Conservation (phyloP, 2,329 filamentous ascomycete genomes). For the Trichophyton rubrum region DNA sequence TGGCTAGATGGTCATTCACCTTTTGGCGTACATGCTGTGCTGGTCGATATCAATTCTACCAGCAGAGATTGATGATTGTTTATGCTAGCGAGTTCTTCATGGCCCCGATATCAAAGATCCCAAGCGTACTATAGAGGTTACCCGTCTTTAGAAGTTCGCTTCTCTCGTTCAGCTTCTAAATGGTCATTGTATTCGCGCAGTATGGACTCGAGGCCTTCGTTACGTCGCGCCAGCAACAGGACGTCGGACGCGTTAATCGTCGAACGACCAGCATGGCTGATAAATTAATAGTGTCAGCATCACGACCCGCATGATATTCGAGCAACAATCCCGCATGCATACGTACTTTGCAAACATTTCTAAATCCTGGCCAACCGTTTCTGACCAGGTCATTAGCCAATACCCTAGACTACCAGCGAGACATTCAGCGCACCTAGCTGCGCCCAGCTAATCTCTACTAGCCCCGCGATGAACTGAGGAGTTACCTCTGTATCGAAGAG, state of each 20-base stretch:
- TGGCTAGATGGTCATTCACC: too few relatives aligned
- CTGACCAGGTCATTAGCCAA: conserved; percentile 20
- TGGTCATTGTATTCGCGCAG: conserved; percentile 38
- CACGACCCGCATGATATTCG: background rate
- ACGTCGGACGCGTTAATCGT: conserved; percentile 80
- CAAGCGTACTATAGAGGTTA: background rate
- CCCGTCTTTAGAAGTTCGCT: background rate
- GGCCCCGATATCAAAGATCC: too few relatives aligned
- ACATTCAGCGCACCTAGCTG: conserved; percentile 55
- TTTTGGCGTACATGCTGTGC: too few relatives aligned
- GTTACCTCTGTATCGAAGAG: conserved; percentile 70
- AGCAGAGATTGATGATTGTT: too few relatives aligned
- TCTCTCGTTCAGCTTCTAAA: background rate
- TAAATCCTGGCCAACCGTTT: conserved; percentile 47
- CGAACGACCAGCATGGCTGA: conserved; percentile 65
- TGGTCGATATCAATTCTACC: too few relatives aligned
- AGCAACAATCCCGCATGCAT: background rate
- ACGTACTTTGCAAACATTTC: conserved; percentile 49
- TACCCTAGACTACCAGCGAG: background rate
- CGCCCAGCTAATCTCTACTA: conserved; percentile 77
- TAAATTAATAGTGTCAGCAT: conserved; percentile 13
- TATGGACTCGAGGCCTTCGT: conserved; percentile 68
- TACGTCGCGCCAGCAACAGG: conserved; percentile 71
- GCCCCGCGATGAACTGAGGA: conserved; percentile 73
- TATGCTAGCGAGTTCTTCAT: too few relatives aligned